phyloP scores from a whole-genome alignment of 345 rosid genomes.

The Eucalyptus regnans region DNA sequence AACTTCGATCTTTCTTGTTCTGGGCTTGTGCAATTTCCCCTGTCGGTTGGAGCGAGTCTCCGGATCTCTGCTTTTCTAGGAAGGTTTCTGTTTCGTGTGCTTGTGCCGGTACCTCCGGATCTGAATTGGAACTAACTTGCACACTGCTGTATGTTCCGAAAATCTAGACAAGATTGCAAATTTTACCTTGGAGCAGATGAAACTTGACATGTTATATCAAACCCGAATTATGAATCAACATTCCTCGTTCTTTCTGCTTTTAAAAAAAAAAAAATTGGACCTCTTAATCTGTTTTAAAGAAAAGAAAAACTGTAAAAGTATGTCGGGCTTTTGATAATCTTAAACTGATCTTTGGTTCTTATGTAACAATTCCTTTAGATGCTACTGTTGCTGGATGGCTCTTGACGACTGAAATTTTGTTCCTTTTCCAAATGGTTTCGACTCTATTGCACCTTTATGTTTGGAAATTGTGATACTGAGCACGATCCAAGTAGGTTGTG shows the following conservation, averaged over 20 bases:
- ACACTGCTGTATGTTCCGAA: background rate
- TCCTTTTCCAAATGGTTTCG: background rate
- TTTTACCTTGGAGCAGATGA: background rate
- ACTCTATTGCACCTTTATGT: background rate
- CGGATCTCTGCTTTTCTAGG: background rate
- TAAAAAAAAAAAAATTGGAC: too few relatives aligned
- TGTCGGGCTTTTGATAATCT: background rate
- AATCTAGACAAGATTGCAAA: background rate
- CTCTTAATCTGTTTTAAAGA: background rate
- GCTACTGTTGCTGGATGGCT: background rate
- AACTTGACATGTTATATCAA: background rate
- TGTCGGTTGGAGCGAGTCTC: background rate
- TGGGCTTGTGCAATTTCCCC: background rate
- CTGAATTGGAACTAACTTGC: background rate
- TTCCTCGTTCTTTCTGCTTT: background rate
- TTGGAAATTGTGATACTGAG: background rate
- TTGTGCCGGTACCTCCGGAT: background rate
- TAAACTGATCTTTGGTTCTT: background rate
- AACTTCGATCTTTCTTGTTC: background rate
- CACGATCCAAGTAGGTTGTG: background rate
- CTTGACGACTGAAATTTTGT: background rate
- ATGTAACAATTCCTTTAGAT: background rate
- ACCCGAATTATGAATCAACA: background rate
- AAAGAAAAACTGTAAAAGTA: background rate
- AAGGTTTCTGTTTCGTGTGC: background rate